Evolutionary conservation across 768 basidiomycete genomes (phyloP), one percentile per base, ranked within the genome.

Genomic region (Boletus subparvulus): DNA sequence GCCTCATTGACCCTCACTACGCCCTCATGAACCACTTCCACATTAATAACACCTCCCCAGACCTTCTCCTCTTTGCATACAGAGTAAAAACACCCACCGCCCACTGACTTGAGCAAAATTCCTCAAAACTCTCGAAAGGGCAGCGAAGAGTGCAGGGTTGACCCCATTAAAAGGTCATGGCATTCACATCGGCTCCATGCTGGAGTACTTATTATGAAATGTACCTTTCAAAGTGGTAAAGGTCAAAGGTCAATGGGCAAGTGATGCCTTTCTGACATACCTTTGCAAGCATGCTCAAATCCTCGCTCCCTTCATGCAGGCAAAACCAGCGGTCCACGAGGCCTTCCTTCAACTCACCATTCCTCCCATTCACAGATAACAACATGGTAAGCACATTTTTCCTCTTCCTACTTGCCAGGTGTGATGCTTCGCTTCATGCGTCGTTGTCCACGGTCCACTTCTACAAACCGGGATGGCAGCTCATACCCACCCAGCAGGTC

Each of bases 311-410:
- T 50, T 41, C 21, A 41, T 50, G n/a, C 49, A 50, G 4, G 26
- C 49, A 1, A 17, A 40, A 10, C 17, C n/a, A 9, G n/a, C 4
- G 0, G 9, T 19, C 0, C 39, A 40, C 9, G 7, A 19, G 19
- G 16, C n/a, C 17, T 19, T 40, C 39, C 9, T 40, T 5, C 16
- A 40, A 40, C 4, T n/a, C 9, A 40, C 39, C n/a, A n/a, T n/a
- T 40, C 8, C 39, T 5, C n/a, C 17, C n/a, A 11, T 40, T 4
- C 8, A 10, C 1, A 36, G 36, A 16, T 40, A 19, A 19, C 7
- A 0, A 1, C 1, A 0, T 16, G 0, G 3, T 40, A 10, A 10
- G 17, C 17, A n/a, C 7, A 9, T 26, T 26, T n/a, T 40, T 9
- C 17, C 39, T 40, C n/a, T n/a, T 40, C 39, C 39, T 42, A 42